Evolutionary conservation across 1,139 yeast species (phyloP).

Genomic region (Blastobotrys buckinghamii): DNA sequence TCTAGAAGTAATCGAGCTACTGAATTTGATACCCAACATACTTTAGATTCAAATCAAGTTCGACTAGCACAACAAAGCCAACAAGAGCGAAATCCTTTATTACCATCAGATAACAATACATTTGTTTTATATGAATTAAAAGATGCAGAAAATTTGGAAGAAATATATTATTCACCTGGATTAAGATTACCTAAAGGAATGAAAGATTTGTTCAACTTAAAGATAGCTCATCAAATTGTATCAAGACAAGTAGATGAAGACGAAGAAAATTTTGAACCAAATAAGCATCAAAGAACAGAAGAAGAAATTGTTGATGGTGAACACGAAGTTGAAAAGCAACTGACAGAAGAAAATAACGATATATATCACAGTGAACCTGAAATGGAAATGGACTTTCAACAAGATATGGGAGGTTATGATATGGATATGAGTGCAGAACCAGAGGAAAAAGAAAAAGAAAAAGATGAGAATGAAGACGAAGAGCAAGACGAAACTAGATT

Average conservation of each 20-base stretch:
- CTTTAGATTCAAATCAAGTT: background rate
- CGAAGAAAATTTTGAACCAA: constrained; percentile 4
- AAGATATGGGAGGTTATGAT: background rate
- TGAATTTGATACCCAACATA: constrained; percentile 5
- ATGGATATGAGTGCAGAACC: constrained; percentile 6
- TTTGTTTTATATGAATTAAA: constrained; percentile 7
- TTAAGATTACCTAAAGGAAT: background rate
- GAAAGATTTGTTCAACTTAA: background rate
- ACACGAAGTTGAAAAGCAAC: constrained; percentile 5
- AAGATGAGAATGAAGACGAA: background rate
- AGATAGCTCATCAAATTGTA: background rate
- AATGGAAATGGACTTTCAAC: background rate
- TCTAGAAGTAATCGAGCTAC: constrained; percentile 2
- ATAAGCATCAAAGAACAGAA: constrained; percentile 7
- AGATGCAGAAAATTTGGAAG: background rate
- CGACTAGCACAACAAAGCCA: constrained; percentile 7
- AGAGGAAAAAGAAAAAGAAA: background rate
- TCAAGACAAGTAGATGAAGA: constrained; percentile 4
- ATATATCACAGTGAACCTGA: background rate
- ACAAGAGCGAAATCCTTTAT: background rate
- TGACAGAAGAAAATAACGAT: background rate
- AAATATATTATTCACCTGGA: constrained; percentile 1
- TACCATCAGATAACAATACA: constrained; percentile 6
- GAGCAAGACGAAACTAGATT: background rate
- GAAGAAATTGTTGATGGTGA: constrained; percentile 17